phyloP scores from a whole-genome alignment of 1,284 basidiomycete genomes.

The Ceratobasidium sp. region DNA sequence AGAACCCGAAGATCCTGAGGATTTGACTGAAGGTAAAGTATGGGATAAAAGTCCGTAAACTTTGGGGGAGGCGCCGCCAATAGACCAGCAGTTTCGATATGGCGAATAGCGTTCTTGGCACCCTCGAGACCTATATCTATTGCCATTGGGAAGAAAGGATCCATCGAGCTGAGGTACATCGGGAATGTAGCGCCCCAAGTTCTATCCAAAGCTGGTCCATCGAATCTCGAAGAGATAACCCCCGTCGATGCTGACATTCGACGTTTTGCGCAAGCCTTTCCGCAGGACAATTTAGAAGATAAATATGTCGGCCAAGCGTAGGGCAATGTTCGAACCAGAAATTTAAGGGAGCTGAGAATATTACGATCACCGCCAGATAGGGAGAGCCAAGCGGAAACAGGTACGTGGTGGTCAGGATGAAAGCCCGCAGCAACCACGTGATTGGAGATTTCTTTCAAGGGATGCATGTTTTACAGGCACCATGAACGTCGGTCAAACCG shows the following conservation, averaged over 20 bases:
- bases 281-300: too few relatives aligned
- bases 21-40: background rate
- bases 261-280: too few relatives aligned
- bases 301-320: too few relatives aligned
- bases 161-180: background rate
- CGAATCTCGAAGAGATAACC: background rate
- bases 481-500: too few relatives aligned
- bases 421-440: too few relatives aligned
- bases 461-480: too few relatives aligned
- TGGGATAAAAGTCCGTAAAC: constrained; percentile 8
- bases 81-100: background rate
- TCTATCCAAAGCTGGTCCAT: background rate
- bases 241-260: background rate
- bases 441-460: too few relatives aligned
- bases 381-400: too few relatives aligned
- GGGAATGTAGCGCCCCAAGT: constrained; percentile 14
- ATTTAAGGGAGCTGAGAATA: too few relatives aligned
- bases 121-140: background rate
- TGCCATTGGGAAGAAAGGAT: constrained; percentile 4
- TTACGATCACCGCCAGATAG: too few relatives aligned
- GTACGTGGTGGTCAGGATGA: too few relatives aligned
- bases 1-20: background rate
- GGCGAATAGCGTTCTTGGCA: background rate
- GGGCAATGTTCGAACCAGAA: too few relatives aligned
- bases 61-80: background rate